Percentiles rank a stretch among this genome's conserved stretches.
These are phyloP conservation scores for Nitzschia sp. DNA, from an alignment of 108 stramenopile species.

Conservation along the genomic window DNA sequence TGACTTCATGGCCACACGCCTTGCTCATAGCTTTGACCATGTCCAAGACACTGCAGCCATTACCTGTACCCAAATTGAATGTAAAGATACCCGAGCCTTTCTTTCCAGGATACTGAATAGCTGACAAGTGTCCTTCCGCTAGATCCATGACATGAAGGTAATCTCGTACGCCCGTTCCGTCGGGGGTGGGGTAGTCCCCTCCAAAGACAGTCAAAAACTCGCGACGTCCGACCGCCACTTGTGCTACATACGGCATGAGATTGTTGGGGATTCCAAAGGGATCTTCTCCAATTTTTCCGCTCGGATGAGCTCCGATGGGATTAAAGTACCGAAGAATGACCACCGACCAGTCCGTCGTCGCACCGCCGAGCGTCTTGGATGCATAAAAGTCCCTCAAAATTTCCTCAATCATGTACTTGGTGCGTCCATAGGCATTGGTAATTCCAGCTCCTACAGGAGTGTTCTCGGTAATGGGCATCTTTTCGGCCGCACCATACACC, in stretches of 20 bases:
- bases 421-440: constrained; percentile 98
- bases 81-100: constrained; percentile 48
- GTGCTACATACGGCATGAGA: constrained; percentile 97
- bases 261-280: constrained; percentile 98
- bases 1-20: constrained; percentile 88
- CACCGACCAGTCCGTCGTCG: constrained; percentile 70
- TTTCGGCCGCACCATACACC: constrained; percentile 93
- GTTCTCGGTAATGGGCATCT: constrained; percentile 91
- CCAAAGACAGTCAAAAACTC: constrained; percentile 96
- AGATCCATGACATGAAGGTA: constrained; percentile 99
- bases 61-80: constrained; percentile 98
- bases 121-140: constrained; percentile 93
- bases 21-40: constrained; percentile 95
- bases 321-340: constrained; percentile 97
- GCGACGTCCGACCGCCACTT: constrained; percentile 96
- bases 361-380: constrained; percentile 40
- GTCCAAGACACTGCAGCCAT: constrained; percentile 91
- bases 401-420: constrained; percentile 99
- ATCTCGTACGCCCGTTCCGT: constrained; percentile 98
- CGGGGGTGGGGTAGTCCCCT: constrained; percentile 92
- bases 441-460: constrained; percentile 83
- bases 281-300: constrained; percentile 97
- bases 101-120: constrained; percentile 75
- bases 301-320: constrained; percentile 97
- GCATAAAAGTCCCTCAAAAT: constrained; percentile 92